Conservation (phyloP, 495 filamentous ascomycete species). For the Daldinia childiae region DNA sequence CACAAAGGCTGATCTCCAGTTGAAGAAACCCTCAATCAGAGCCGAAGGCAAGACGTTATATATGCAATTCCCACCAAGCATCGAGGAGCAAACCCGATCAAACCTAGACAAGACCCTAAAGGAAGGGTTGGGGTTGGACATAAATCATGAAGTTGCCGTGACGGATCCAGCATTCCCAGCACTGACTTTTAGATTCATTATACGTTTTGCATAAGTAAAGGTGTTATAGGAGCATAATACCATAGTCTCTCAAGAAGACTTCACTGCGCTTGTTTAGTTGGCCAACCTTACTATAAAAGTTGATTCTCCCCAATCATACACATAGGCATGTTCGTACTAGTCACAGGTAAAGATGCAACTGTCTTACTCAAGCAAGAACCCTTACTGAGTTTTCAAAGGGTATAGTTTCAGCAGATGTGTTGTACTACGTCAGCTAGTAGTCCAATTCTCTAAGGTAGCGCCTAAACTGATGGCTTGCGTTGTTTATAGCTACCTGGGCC, state of each 20-base stretch:
- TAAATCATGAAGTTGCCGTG: slow-evolving; percentile 72
- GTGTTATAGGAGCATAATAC: slow-evolving; percentile 29
- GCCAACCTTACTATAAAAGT: not conserved
- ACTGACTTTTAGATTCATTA: slow-evolving; percentile 74
- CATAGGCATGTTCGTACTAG: not conserved
- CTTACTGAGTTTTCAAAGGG: not conserved
- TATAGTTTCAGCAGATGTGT: not conserved
- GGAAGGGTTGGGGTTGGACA: slow-evolving; percentile 57
- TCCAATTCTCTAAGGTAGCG: not conserved
- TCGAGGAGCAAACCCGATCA: slow-evolving; percentile 81
- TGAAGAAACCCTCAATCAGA: slow-evolving; percentile 90
- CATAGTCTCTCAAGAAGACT: slow-evolving; percentile 9
- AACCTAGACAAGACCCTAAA: slow-evolving; percentile 79
- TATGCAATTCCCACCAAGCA: slow-evolving; percentile 80
- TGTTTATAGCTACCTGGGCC: not conserved
- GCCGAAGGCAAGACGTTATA: slow-evolving; percentile 86
- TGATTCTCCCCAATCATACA: not conserved
- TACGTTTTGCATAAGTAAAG: slow-evolving; percentile 55
- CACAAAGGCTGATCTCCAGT: slow-evolving; percentile 81
- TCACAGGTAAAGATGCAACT: not conserved
- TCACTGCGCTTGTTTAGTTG: not conserved
- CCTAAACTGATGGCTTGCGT: not conserved
- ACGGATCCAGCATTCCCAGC: slow-evolving; percentile 82
- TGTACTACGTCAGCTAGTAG: not conserved
- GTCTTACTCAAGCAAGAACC: not conserved